A percentile compares a stretch with the other conserved stretches of the same genome.
phyloP scores from a whole-genome alignment of 2,329 filamentous ascomycete species.

The Bipolaris oryzae region DNA sequence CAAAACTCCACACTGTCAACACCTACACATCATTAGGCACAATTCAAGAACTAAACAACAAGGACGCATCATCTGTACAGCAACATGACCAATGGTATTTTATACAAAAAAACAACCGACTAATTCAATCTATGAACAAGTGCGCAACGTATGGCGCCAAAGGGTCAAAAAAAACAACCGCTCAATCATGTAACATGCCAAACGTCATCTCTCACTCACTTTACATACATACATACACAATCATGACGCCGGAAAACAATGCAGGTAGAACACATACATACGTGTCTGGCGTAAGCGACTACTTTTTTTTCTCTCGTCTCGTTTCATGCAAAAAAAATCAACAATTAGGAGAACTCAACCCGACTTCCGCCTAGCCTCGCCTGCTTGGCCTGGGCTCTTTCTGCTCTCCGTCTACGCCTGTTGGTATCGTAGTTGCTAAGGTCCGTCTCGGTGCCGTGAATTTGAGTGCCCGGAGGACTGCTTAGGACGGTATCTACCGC shows the following conservation, averaged over 20 bases:
- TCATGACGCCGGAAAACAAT: conserved; percentile 7
- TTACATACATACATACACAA: background rate
- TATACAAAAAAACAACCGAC: background rate
- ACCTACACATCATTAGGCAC: background rate
- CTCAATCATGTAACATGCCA: background rate
- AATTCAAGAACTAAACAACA: background rate
- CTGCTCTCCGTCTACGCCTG: conserved; percentile 46
- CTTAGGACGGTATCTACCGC: conserved; percentile 42
- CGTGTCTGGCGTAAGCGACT: background rate
- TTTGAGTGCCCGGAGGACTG: conserved; percentile 43
- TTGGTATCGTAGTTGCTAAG: conserved; percentile 50
- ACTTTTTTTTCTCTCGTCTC: background rate
- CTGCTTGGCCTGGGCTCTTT: conserved; percentile 48
- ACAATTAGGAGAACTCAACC: conserved; percentile 48
- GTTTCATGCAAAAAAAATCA: conserved; percentile 5
- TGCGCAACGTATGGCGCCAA: background rate
- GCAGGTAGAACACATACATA: background rate
- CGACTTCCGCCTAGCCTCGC: conserved; percentile 45
- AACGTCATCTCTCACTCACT: background rate
- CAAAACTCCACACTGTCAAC: too few relatives aligned
- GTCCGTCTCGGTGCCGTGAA: conserved; percentile 48
- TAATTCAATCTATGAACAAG: background rate
- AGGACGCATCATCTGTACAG: background rate
- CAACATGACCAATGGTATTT: background rate
- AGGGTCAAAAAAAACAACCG: background rate